These are phyloP conservation scores for Pezicula carpinea DNA, from an alignment of 2,329 filamentous ascomycete genomes.

Conservation along the genomic window DNA sequence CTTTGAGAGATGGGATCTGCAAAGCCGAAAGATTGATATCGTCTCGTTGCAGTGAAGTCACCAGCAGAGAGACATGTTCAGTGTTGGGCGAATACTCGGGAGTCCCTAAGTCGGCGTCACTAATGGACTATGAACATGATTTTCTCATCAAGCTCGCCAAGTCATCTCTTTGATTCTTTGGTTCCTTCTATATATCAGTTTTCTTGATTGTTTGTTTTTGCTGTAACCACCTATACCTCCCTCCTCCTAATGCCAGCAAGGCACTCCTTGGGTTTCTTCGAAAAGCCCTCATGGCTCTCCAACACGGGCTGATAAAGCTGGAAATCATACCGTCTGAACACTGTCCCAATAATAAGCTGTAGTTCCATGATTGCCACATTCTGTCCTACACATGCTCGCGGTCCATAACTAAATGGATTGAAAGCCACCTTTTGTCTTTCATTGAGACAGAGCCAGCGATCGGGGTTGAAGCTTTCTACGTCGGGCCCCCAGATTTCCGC, in stretches of 20 bases:
- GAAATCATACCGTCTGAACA: constrained; percentile 55
- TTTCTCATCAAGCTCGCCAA: too few species aligned
- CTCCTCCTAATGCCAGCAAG: constrained; percentile 42
- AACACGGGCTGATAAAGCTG: constrained; percentile 54
- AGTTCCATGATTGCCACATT: constrained; percentile 87
- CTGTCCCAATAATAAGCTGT: constrained; percentile 67
- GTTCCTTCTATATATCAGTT: too few species aligned
- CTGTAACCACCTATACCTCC: not conserved
- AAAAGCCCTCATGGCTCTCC: constrained; percentile 74
- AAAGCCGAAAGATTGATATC: too few species aligned
- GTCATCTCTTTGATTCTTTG: too few species aligned
- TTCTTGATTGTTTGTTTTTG: too few species aligned
- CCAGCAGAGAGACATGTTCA: too few species aligned
- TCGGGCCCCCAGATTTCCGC: constrained; percentile 66
- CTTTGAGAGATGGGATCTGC: too few species aligned
- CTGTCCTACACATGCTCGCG: constrained; percentile 65
- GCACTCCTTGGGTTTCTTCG: constrained; percentile 70
- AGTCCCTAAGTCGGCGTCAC: too few species aligned
- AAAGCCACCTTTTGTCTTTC: constrained; percentile 66
- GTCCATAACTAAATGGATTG: constrained; percentile 67
- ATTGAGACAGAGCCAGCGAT: constrained; percentile 62
- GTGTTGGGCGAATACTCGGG: too few species aligned
- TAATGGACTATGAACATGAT: too few species aligned
- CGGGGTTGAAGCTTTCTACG: constrained; percentile 64
- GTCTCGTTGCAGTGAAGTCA: too few species aligned